Base-by-base conservation (phyloP, 306 rosid species). In the Gastrolobium villosum region DNA sequence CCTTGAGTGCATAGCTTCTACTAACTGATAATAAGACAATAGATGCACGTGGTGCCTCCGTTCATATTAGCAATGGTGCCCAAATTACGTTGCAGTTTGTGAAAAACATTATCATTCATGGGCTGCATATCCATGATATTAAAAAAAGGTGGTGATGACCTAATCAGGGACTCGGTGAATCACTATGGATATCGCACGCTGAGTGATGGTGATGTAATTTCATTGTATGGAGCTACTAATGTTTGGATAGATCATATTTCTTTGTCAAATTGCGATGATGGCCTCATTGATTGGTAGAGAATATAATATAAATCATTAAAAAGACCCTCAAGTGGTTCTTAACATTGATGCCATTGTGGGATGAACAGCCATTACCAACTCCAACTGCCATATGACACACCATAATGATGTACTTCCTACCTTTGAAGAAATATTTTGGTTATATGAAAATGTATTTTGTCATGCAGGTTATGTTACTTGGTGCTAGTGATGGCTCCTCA, bases 191-290 rank as follows among this genome's bases (percentile, higher is more conserved):
- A 1, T 0, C 86, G 91, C 6, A 49, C 82, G 0, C 37, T 0
- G 1, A 87, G 94, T 15, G 94, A 90, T 14, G 90, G 94, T 1
- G 91, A 90, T 60, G 94, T 85, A 7, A 79, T 87, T 52, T 90
- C 94, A 0, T 2, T 90, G 71, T 90, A 5, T 67, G 94, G 91
- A 46, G 61, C 82, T 31, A 15, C 72, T 7, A 70, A 79, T 32
- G 32, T 87, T 63, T 90, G 94, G 94, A 79, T 90, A 2, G 91
- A 90, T 61, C 90, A 90, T 59, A 56, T 86, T 67, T 90, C 91
- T 1, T 14, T 88, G 84, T 76, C 75, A 6, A 60, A 86, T 5
- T 84, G 91, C 15, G 61, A 49, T 1, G 94, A 89, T 66, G 89
- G 91, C 9, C 50, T 90, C 0, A 63, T 90, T 1, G 91, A 90